Evolutionary conservation across 73 alveolate species (phyloP).

Genomic region (Paramecium tetraurelia): DNA sequence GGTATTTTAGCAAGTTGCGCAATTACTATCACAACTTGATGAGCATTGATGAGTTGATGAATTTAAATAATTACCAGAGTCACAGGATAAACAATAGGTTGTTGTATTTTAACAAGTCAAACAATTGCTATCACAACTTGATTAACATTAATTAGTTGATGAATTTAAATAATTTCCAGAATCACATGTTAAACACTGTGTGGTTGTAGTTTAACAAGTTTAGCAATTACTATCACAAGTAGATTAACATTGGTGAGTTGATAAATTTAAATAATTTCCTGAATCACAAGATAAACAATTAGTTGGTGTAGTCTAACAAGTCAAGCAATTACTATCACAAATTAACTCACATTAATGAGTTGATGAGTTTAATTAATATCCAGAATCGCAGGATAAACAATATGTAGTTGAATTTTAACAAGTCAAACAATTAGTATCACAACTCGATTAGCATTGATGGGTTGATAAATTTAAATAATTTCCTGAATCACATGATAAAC

Average conservation of each 20-base stretch:
- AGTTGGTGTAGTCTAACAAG: background rate
- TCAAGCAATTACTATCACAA: background rate
- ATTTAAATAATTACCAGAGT: background rate
- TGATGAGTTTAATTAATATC: background rate
- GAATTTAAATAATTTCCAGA: background rate
- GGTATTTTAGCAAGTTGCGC: background rate
- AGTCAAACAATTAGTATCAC: background rate
- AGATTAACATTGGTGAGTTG: background rate
- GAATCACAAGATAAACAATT: background rate
- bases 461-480: background rate
- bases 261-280: background rate
- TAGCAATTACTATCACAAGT: background rate
- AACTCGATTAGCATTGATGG: background rate
- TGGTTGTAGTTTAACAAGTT: background rate
- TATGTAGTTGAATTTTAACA: background rate
- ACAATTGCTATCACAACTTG: background rate
- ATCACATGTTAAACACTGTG: background rate
- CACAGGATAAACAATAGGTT: background rate
- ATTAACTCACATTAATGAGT: background rate
- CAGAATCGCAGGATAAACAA: background rate
- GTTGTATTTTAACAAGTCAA: background rate
- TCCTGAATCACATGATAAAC: background rate
- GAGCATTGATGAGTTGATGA: background rate
- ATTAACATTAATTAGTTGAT: background rate
- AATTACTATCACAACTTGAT: background rate